A percentile compares a stretch with the other conserved stretches of the same genome.
Conservation (phyloP, 2,329 filamentous ascomycete species). For the Hortaea werneckii region DNA sequence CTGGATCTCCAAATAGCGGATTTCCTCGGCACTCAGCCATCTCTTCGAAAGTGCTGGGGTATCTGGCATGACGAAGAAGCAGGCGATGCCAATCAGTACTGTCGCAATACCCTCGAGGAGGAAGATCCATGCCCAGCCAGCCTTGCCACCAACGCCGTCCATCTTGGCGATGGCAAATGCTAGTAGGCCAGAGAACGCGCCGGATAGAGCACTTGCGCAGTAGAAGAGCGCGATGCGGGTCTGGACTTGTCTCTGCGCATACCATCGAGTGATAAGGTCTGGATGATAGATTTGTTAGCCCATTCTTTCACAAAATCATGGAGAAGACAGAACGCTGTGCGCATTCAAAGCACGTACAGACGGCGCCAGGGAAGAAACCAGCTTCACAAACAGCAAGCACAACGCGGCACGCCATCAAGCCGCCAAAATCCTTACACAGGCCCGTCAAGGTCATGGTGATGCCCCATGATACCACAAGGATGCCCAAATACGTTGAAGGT, state of each 20-base stretch:
- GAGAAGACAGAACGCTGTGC: too few species aligned
- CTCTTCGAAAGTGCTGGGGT: conserved; percentile 56
- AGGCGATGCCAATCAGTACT: conserved; percentile 55
- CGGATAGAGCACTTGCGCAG: conserved; percentile 35
- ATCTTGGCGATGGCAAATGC: conserved; percentile 20
- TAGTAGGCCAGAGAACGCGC: conserved; percentile 34
- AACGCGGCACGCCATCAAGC: conserved; percentile 15
- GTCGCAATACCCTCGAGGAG: conserved; percentile 26
- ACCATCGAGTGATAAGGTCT: background rate
- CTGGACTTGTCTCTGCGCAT: background rate
- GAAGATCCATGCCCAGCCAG: conserved; percentile 27
- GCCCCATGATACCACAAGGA: conserved; percentile 18
- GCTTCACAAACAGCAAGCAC: conserved; percentile 20
- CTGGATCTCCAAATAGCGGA: background rate
- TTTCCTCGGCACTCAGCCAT: background rate
- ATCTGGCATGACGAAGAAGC: conserved; percentile 72
- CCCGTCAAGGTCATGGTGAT: conserved; percentile 19
- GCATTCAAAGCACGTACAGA: too few species aligned
- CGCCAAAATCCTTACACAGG: conserved; percentile 17
- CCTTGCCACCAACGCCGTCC: conserved; percentile 38
- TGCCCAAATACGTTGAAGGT: conserved; percentile 19
- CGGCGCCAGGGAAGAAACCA: conserved; percentile 12
- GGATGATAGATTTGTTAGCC: background rate
- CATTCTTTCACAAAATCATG: too few species aligned
- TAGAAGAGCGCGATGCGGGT: conserved; percentile 27